Conservation (phyloP, 345 rosid species). For the Erucastrum elatum region DNA sequence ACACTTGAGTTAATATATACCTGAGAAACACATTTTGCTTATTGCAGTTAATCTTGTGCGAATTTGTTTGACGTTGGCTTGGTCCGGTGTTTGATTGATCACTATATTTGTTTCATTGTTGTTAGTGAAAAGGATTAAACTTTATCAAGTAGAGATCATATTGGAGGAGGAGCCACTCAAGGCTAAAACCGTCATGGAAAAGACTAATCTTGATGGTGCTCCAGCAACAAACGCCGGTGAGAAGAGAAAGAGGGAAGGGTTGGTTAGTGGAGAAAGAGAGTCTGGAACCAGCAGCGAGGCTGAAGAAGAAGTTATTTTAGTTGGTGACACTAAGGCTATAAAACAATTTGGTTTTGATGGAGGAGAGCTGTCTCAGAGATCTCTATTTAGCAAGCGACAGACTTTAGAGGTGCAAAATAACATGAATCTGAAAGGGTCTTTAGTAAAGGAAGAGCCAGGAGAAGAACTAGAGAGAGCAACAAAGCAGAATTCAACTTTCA, state of each 20-base stretch:
- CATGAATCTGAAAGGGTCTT: slow-evolving; percentile 49
- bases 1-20: not conserved
- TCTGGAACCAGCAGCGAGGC: not conserved
- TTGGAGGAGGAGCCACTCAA: not conserved
- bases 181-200: not conserved
- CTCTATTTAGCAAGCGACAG: slow-evolving; percentile 52
- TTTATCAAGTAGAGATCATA: not conserved
- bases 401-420: slow-evolving; percentile 59
- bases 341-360: slow-evolving; percentile 27
- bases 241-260: slow-evolving; percentile 49
- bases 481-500: slow-evolving; percentile 30
- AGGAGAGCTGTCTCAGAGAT: slow-evolving; percentile 48
- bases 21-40: not conserved
- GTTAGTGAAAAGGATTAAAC: not conserved
- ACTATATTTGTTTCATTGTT: not conserved
- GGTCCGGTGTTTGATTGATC: not conserved
- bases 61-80: not conserved
- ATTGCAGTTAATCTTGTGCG: not conserved
- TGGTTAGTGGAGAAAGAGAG: slow-evolving; percentile 55
- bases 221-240: slow-evolving; percentile 13
- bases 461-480: slow-evolving; percentile 16
- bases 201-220: not conserved
- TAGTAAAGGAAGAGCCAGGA: slow-evolving; percentile 33
- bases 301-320: slow-evolving; percentile 36
- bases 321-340: slow-evolving; percentile 44